These are phyloP conservation scores for Ceratobasidium sp. DNA, from an alignment of 1,284 basidiomycete species.

Conservation along the genomic window DNA sequence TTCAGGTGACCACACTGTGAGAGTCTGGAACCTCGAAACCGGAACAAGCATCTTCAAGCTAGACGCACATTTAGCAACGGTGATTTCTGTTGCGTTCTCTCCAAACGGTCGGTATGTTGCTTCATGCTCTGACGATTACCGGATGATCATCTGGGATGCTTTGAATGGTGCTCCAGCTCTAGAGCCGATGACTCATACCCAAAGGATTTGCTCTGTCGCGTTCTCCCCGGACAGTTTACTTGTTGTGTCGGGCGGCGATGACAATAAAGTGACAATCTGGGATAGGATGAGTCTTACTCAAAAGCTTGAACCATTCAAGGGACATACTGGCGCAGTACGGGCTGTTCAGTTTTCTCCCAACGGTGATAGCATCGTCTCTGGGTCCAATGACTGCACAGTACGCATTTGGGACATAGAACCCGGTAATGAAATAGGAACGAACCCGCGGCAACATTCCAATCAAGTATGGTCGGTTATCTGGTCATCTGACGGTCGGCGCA, in stretches of 20 bases:
- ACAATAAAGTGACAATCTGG: no score
- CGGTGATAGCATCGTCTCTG: not conserved
- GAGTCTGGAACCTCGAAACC: not conserved
- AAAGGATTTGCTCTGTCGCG: not conserved
- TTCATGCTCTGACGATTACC: not conserved
- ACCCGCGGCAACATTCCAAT: not conserved
- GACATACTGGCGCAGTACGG: not conserved
- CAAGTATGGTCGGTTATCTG: no score
- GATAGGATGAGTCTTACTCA: no score
- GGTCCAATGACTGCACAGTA: not conserved
- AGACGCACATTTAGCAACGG: no score
- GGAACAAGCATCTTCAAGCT: not conserved
- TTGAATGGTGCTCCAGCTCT: not conserved
- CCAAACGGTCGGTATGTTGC: not conserved
- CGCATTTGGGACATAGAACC: not conserved
- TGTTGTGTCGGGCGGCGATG: no score
- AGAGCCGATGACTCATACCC: not conserved
- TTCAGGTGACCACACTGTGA: not conserved
- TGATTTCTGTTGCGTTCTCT: not conserved
- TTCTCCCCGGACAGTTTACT: no score
- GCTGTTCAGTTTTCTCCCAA: not conserved
- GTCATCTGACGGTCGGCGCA: not conserved
- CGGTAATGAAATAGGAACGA: not conserved
- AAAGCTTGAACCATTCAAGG: no score
- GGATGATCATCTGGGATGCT: not conserved